Percentiles rank a stretch among this genome's conserved stretches.
Conservation (phyloP, 306 rosid species). For the Lagenaria siceraria region DNA sequence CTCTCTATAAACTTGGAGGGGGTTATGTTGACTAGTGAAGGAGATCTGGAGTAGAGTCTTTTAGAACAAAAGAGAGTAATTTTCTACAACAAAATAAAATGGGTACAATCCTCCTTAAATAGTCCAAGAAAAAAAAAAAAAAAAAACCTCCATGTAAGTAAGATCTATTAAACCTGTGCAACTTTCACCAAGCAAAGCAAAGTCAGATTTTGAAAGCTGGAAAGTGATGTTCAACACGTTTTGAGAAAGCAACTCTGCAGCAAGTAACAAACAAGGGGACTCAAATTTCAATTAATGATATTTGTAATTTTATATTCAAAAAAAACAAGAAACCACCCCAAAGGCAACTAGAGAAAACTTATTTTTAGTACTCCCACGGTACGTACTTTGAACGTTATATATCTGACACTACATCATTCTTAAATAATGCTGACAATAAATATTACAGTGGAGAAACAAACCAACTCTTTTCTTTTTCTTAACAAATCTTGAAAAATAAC, state of each 20-base stretch:
- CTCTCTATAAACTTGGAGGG: background rate
- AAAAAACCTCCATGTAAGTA: background rate
- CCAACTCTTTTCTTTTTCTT: background rate
- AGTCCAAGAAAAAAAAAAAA: background rate
- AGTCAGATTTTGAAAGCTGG: constrained; percentile 16
- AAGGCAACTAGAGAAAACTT: background rate
- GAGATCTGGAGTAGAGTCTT: background rate
- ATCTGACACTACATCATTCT: no score
- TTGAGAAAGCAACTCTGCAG: constrained; percentile 4
- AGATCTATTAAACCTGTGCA: background rate
- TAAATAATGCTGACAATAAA: no score
- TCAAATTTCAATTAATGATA: background rate
- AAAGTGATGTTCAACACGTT: constrained; percentile 19
- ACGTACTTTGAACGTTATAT: no score
- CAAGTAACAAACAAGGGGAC: constrained; percentile 20
- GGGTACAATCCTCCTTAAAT: constrained; percentile 12
- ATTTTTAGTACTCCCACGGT: no score
- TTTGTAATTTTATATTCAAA: background rate
- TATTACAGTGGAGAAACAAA: background rate
- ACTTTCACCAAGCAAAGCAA: constrained; percentile 18
- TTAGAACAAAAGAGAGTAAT: background rate
- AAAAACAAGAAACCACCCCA: background rate
- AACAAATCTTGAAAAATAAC: background rate
- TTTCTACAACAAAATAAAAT: constrained; percentile 9
- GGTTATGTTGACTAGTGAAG: background rate